These are phyloP conservation scores for Parsonsia alboflavescens DNA, from an alignment of 257 asterid genomes.

Conservation along the genomic window DNA sequence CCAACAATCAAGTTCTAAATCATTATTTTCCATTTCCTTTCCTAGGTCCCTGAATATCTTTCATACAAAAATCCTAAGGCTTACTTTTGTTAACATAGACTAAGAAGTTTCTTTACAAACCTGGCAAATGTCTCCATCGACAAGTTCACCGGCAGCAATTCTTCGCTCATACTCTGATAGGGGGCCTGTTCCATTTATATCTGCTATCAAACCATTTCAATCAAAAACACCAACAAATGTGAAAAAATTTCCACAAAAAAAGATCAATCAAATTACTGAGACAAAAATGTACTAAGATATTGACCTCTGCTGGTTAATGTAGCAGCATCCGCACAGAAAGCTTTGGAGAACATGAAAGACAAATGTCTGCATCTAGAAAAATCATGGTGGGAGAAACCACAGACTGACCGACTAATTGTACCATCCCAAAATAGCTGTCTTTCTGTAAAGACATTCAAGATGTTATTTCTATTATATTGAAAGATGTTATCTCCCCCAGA, in stretches of 20 bases:
- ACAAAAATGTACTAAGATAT: conserved; percentile 5
- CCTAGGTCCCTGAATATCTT: background rate
- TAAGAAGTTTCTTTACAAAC: conserved; percentile 24
- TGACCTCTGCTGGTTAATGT: conserved; percentile 54
- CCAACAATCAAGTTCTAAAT: background rate
- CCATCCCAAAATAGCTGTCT: conserved; percentile 26
- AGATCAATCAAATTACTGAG: background rate
- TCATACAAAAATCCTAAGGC: background rate
- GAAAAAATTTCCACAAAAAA: conserved; percentile 1
- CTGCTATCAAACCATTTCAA: conserved; percentile 33
- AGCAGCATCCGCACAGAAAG: conserved; percentile 47
- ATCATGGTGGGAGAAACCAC: conserved; percentile 30
- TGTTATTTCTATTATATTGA: background rate
- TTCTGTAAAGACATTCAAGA: conserved; percentile 25
- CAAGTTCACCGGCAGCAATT: conserved; percentile 71
- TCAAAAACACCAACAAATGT: conserved; percentile 15
- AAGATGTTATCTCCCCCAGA: conserved; percentile 19
- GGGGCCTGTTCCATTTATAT: conserved; percentile 59
- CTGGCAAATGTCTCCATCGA: conserved; percentile 89
- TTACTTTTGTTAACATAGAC: background rate
- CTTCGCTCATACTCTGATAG: conserved; percentile 78
- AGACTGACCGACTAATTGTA: conserved; percentile 22
- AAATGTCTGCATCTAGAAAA: conserved; percentile 31
- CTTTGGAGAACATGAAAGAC: conserved; percentile 33
- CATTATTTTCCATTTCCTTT: background rate